phyloP scores from a whole-genome alignment of 1,284 basidiomycete genomes.

The Pyrrhoderma lamaoense region DNA sequence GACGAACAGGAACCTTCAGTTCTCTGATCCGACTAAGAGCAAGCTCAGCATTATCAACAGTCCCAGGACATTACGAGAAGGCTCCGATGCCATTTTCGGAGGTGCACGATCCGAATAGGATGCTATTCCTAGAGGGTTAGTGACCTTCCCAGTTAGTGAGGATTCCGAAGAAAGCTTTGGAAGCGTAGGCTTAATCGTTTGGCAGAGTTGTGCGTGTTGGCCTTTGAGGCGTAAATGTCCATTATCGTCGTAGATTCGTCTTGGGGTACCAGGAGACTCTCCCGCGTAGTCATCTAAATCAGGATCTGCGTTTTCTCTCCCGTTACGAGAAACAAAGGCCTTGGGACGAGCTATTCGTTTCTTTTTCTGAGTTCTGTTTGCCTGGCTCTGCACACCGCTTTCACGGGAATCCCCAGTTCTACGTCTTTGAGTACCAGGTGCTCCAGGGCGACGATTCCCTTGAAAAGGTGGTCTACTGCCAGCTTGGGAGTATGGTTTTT shows the following conservation, averaged over 20 bases:
- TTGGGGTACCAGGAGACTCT: background rate
- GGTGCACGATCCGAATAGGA: conserved; percentile 9
- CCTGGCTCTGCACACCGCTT: background rate
- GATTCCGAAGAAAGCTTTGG: background rate
- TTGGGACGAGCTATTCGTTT: background rate
- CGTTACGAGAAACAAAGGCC: background rate
- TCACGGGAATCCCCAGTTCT: too few relatives aligned
- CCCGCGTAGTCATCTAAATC: conserved; percentile 11
- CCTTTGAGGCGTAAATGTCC: conserved; percentile 11
- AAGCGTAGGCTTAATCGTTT: background rate
- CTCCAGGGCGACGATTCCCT: background rate
- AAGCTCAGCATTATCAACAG: conserved; percentile 14
- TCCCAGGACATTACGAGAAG: background rate
- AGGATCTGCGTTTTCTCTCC: background rate
- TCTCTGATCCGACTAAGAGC: conserved; percentile 12
- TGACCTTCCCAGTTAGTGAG: background rate
- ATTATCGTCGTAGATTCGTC: conserved; percentile 6
- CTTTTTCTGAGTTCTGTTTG: background rate
- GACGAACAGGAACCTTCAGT: conserved; percentile 1
- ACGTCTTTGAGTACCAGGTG: too few relatives aligned
- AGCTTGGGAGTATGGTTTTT: too few relatives aligned
- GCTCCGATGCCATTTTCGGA: background rate
- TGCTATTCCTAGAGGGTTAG: background rate
- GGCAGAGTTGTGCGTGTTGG: conserved; percentile 5
- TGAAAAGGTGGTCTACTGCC: background rate